These are phyloP conservation scores for Chaetomiaceae sp. DNA, from an alignment of 2,329 filamentous ascomycete species.

Conservation along the genomic window DNA sequence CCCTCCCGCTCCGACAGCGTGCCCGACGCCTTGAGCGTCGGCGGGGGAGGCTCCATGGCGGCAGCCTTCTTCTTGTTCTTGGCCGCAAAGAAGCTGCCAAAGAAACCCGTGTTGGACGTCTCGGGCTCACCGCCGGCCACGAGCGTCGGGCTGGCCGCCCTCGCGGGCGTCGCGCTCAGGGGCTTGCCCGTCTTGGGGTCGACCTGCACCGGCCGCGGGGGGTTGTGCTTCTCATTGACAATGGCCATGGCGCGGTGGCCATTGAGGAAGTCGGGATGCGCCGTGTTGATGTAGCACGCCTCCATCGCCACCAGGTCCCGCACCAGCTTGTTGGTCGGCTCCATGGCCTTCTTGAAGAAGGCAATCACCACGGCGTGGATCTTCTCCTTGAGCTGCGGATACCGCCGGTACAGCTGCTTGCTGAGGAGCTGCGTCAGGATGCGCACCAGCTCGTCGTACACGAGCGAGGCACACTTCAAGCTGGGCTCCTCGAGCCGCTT, in stretches of 20 bases:
- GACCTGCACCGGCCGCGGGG: slow-evolving; percentile 82
- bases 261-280: slow-evolving; percentile 95
- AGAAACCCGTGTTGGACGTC: slow-evolving; percentile 71
- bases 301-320: slow-evolving; percentile 93
- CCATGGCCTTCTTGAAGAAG: slow-evolving; percentile 98
- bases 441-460: slow-evolving; percentile 95
- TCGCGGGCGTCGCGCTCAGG: slow-evolving; percentile 65
- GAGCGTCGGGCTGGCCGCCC: slow-evolving; percentile 67
- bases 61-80: slow-evolving; percentile 99
- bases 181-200: slow-evolving; percentile 99
- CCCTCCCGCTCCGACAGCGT: slow-evolving; percentile 90
- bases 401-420: slow-evolving; percentile 87
- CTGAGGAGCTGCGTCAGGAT: slow-evolving; percentile 85
- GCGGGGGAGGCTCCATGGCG: slow-evolving; percentile 95
- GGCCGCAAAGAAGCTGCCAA: slow-evolving; percentile 95
- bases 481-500: slow-evolving; percentile 93
- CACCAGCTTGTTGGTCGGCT: slow-evolving; percentile 96
- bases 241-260: slow-evolving; percentile 96
- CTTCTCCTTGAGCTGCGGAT: slow-evolving; percentile 94
- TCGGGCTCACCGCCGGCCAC: slow-evolving; percentile 50
- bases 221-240: slow-evolving; percentile 85
- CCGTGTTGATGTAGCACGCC: slow-evolving; percentile 95
- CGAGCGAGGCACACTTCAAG: slow-evolving; percentile 92
- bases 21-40: slow-evolving; percentile 89
- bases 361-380: slow-evolving; percentile 86